These are phyloP conservation scores for Ceriops zippeliana DNA, from an alignment of 345 rosid species.

Conservation along the genomic window DNA sequence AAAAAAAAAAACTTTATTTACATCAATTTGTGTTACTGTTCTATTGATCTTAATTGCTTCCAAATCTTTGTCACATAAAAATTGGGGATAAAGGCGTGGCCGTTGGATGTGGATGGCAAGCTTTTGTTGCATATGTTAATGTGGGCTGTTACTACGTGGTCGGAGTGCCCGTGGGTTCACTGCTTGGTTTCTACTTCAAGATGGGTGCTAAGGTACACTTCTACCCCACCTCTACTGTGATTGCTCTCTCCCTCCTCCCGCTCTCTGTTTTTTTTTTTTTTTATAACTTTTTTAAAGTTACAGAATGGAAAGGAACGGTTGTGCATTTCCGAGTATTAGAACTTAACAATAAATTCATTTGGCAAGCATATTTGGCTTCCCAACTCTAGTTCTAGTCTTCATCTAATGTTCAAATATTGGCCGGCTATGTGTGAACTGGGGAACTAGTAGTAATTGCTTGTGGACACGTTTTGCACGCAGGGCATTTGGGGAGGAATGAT, in stretches of 20 bases:
- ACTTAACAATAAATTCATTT: background rate
- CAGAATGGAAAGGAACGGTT: background rate
- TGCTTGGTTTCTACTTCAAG: conserved; percentile 59
- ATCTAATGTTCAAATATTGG: background rate
- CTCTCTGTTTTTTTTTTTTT: background rate
- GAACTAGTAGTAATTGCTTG: background rate
- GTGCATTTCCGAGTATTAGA: background rate
- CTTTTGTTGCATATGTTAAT: conserved; percentile 66
- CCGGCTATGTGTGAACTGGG: background rate
- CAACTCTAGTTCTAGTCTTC: background rate
- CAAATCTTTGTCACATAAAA: background rate
- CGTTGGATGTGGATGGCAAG: conserved; percentile 88
- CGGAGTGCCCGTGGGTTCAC: conserved; percentile 58
- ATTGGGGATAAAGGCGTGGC: conserved; percentile 51
- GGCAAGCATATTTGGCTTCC: too few species aligned
- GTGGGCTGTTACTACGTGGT: conserved; percentile 65
- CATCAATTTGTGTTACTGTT: background rate
- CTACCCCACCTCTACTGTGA: background rate
- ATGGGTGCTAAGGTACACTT: conserved; percentile 58
- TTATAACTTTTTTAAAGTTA: background rate
- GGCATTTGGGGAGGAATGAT: conserved; percentile 80
- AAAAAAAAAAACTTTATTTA: background rate
- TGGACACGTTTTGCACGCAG: conserved; percentile 18
- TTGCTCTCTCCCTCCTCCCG: background rate
- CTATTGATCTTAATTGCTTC: background rate